phyloP scores from a whole-genome alignment of 2,329 filamentous ascomycete genomes.

The Hypoxylon sp. region DNA sequence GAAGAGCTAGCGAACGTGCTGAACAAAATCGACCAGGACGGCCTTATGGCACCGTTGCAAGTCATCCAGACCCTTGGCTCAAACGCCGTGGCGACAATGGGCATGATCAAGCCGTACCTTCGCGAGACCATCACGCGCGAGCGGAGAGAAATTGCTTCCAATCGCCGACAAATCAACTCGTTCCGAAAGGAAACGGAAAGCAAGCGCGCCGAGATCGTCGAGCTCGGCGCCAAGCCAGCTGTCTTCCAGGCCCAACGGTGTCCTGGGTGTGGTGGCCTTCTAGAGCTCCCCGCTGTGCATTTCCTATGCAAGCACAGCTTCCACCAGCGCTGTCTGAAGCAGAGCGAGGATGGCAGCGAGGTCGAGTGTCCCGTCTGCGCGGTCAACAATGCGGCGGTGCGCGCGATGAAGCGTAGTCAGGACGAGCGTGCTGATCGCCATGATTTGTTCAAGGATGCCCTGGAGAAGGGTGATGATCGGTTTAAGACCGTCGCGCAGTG shows the following conservation, averaged over 20 bases:
- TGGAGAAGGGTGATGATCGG: constrained; percentile 77
- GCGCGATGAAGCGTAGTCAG: constrained; percentile 85
- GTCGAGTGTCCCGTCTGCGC: constrained; percentile 89
- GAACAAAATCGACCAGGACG: constrained; percentile 85
- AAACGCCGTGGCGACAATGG: constrained; percentile 85
- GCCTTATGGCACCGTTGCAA: constrained; percentile 93
- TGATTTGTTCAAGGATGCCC: constrained; percentile 84
- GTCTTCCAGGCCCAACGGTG: constrained; percentile 93
- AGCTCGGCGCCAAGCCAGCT: constrained; percentile 79
- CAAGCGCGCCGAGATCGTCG: constrained; percentile 80
- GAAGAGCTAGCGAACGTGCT: constrained; percentile 84
- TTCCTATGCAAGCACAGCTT: constrained; percentile 98
- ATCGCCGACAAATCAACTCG: constrained; percentile 81
- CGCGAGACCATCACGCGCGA: constrained; percentile 89
- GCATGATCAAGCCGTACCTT: constrained; percentile 94
- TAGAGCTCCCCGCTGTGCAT: constrained; percentile 91
- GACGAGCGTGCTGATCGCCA: constrained; percentile 86
- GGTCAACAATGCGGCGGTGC: constrained; percentile 84
- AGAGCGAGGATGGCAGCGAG: constrained; percentile 57
- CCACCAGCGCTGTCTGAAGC: constrained; percentile 87
- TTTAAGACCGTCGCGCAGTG: constrained; percentile 95
- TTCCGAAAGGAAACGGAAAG: constrained; percentile 85
- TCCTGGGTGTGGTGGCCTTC: constrained; percentile 76
- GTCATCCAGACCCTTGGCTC: constrained; percentile 89
- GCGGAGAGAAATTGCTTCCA: constrained; percentile 81